Base-by-base conservation (phyloP, 148 eudicot species). In the Rhododendron ovatum region DNA sequence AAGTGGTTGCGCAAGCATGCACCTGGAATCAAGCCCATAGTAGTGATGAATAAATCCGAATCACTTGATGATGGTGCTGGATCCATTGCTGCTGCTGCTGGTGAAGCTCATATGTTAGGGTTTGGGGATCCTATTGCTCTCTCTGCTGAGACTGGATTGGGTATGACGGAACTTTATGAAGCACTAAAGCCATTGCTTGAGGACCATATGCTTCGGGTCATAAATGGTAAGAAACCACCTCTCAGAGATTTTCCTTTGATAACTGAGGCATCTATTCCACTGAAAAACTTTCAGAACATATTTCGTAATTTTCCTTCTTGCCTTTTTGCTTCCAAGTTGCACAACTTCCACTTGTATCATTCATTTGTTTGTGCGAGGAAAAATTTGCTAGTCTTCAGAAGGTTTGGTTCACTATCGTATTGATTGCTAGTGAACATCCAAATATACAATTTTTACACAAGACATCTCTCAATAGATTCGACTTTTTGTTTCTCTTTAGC, bases 101-200 rank as follows among this genome's bases (percentile, higher is more conserved):
- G 98, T 81, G 98, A 97, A 91, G 98, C 98, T 47, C 92, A 93
- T 87, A 88, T 87, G 80, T 91, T 97, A 87, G 99, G 99, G 39
- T 95, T 97, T 87, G 99, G 99, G 69, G 98, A 97, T 78, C 99
- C 99, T 78, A 85, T 97, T 87, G 90, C 99, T 87, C 88, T 97
- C 80, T 97, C 99, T 88, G 99, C 99, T 63, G 99, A 97, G 89
- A 95, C 99, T 87, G 99, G 99, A 30, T 73, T 92, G 59, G 99
- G 99, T 71, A 92, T 97, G 99, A 77, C 92, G 24, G 96, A 93
- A 41, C 94, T 96, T 85, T 91, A 93, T 84, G 91, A 86, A 71
- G 89, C 90, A 87, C 88, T 96, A 37, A 93, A 89, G 91, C 98
- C 98, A 76, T 83, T 89, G 87, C 95, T 96, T 30, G 95, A 93